Base-by-base conservation (phyloP, 2,329 filamentous ascomycete species). In the Ascocoryne sarcoides region DNA sequence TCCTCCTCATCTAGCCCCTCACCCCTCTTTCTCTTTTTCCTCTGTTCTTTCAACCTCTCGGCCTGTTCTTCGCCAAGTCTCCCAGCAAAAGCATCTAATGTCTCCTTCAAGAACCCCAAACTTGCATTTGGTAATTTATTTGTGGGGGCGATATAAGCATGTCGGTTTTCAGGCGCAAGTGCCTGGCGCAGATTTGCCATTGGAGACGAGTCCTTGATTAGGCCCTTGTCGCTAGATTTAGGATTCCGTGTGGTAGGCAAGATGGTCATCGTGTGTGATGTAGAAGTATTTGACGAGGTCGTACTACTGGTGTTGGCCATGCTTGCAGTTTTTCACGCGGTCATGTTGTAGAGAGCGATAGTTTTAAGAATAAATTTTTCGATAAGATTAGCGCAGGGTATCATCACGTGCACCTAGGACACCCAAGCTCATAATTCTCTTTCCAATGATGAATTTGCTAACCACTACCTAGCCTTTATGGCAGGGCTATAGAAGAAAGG, bases 1-100 rank as follows among this genome's bases (percentile, higher is more conserved):
- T 70, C 65, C 3, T 60, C 62, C 18, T 63, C 58, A 29, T 30
- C 12, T 10, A 16, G 14, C 18, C 72, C 65, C 33, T 71, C 69
- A 7, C 69, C 70, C 50, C 84, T 71, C 69, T 92, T 94, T 47
- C 84, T 71, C 68, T 94, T 93, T 62, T 75, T 80, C 52, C 78
- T 79, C 48, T 69, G 66, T 49, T 83, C 75, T 50, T 81, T 80
- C 50, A 84, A 67, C 42, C 80, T 73, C 54, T 73, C 67, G 44
- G 76, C 70, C 60, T 95, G 88, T 51, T 81, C 73, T 47, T 86
- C 76, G 51, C 79, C 79, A 21, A 95, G 70, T 40, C 79, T 79
- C 1, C 72, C 70, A 2, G 89, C 88, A 48, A 95, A 77, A 3
- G 76, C 75, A 56, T 95, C 87, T 5, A 95, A 69, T 4, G 82